phyloP scores from a whole-genome alignment of 2,329 filamentous ascomycete species.

The Pseudocercospora fijiensis region DNA sequence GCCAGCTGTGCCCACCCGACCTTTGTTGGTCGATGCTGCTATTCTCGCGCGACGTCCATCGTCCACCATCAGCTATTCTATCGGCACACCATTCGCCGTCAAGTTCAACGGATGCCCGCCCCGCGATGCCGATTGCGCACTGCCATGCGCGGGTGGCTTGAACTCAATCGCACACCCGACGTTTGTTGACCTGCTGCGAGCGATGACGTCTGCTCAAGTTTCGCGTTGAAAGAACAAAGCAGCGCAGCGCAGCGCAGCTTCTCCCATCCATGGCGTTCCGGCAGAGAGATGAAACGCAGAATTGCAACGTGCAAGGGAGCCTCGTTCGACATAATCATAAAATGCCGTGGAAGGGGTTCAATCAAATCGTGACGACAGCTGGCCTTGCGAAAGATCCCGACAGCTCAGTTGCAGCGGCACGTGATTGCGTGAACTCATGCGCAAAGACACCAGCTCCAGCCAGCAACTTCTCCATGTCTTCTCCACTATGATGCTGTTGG shows the following conservation, averaged over 20 bases:
- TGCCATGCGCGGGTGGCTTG: conserved; percentile 1
- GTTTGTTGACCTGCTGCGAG: no score
- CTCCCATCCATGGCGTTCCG: not conserved
- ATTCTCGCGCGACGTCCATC: not conserved
- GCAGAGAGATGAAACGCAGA: not conserved
- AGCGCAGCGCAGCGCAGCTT: not conserved
- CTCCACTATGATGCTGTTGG: no score
- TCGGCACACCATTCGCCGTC: not conserved
- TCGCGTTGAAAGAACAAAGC: not conserved
- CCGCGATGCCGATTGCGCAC: not conserved
- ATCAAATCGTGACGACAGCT: not conserved
- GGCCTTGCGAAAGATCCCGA: not conserved
- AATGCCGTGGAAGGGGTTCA: not conserved
- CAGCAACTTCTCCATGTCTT: not conserved
- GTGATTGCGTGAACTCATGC: not conserved
- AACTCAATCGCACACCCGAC: not conserved
- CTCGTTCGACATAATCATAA: not conserved
- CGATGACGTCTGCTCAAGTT: not conserved
- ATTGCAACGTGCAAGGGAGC: not conserved
- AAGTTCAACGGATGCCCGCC: not conserved
- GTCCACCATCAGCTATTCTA: no score
- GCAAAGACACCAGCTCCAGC: no score
- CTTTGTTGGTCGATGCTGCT: no score
- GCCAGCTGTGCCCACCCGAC: no score
- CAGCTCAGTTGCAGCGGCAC: not conserved